Conservation (phyloP, 192 early-diverging fungal species). For the Coemansia pectinata region DNA sequence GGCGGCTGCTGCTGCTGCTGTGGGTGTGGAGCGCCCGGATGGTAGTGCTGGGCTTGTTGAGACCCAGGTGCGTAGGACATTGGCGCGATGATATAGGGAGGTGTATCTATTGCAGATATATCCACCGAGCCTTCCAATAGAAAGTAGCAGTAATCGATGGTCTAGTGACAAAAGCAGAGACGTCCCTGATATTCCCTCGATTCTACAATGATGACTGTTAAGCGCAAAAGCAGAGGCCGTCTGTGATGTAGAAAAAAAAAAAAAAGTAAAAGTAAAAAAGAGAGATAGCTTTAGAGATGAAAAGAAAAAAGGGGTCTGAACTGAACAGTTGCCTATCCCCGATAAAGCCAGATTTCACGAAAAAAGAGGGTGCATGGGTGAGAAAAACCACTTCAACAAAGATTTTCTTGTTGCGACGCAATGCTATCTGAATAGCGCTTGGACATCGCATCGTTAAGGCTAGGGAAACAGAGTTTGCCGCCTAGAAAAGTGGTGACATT, state of each 20-base stretch:
- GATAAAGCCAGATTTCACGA: not conserved
- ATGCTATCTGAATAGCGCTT: not conserved
- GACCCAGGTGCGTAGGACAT: constrained; percentile 14
- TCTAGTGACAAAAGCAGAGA: not conserved
- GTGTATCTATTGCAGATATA: not conserved
- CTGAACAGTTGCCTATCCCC: not conserved
- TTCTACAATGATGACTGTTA: not conserved
- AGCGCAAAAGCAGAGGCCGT: not conserved
- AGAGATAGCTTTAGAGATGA: not conserved
- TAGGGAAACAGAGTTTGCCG: constrained; percentile 6
- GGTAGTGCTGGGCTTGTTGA: constrained; percentile 8
- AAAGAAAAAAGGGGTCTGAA: not conserved
- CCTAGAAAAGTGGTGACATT: not conserved
- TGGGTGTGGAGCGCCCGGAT: not conserved
- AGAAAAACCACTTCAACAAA: not conserved
- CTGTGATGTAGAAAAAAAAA: not conserved
- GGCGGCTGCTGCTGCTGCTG: not conserved
- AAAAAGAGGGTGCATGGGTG: not conserved
- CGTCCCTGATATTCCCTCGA: not conserved
- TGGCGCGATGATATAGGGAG: not conserved
- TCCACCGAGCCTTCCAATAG: not conserved
- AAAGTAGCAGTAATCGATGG: constrained; percentile 1
- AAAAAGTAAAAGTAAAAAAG: not conserved
- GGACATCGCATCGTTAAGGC: not conserved
- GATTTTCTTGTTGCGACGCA: constrained; percentile 1